phyloP scores from a whole-genome alignment of 2,329 filamentous ascomycete species.

The Neopestalotiopsis clavispora region DNA sequence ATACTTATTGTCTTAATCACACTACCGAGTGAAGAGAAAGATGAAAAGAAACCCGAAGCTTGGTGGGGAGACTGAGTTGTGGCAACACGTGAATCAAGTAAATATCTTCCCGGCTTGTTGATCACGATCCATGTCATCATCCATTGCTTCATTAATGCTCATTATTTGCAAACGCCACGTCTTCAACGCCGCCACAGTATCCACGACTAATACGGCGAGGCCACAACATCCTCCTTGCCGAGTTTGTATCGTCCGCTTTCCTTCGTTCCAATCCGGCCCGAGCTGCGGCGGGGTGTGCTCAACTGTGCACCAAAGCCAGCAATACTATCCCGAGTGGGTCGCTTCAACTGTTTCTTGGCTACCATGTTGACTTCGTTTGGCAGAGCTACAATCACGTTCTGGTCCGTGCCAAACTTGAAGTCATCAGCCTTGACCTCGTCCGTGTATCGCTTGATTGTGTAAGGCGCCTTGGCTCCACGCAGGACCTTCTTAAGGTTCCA shows the following conservation, averaged over 20 bases:
- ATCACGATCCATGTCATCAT: neutral
- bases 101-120: too few species aligned
- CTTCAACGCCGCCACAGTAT: neutral
- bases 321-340: slow-evolving; percentile 92
- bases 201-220: slow-evolving; percentile 59
- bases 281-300: slow-evolving; percentile 54
- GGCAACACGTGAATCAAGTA: too few species aligned
- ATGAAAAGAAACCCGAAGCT: too few species aligned
- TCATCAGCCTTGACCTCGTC: slow-evolving; percentile 98
- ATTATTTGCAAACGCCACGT: neutral
- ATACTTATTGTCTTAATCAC: too few species aligned
- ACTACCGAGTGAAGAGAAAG: too few species aligned
- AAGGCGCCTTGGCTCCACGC: slow-evolving; percentile 80
- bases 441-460: slow-evolving; percentile 94
- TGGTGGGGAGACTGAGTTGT: too few species aligned
- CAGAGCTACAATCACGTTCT: slow-evolving; percentile 96
- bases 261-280: slow-evolving; percentile 55
- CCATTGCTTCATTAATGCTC: neutral
- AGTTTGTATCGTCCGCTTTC: slow-evolving; percentile 73
- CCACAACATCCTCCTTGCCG: slow-evolving; percentile 82
- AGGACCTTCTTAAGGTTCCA: slow-evolving; percentile 95
- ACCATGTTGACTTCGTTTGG: slow-evolving; percentile 99
- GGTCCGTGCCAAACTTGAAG: slow-evolving; percentile 96
- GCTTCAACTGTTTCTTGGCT: slow-evolving; percentile 80
- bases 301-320: slow-evolving; percentile 61